Base-by-base conservation (phyloP, 2,329 filamentous ascomycete genomes). In the Diaporthe vexans region DNA sequence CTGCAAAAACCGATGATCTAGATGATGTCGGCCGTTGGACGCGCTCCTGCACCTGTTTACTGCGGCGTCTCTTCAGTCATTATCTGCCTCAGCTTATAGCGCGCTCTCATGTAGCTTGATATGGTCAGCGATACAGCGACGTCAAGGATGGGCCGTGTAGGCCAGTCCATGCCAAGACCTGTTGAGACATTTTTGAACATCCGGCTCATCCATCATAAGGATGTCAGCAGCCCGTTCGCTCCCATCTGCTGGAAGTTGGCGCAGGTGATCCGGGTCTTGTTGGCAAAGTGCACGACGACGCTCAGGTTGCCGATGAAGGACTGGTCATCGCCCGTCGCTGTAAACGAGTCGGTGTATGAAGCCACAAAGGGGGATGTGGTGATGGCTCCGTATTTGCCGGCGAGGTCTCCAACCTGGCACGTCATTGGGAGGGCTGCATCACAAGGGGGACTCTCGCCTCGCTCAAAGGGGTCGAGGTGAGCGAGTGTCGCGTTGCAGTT, bases 321-420 rank as follows among this genome's bases (percentile, higher is more conserved):
- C 48, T 69, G 84, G 11, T 85, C 85, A 51, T 86, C 81, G 40
- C 86, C 87, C 19, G 85, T 81, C 57, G 91, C 90, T 19, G 88
- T 83, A 79, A 87, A 94, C 21, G 83, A 81, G 79, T 94, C 92
- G 73, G 82, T 80, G 83, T 90, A 93, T 19, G 69, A 59, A 8
- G 63, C 37, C 21, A 40, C 17, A 19, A 68, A 74, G 59, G 82
- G 84, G 75, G 87, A 86, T 26, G 83, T 81, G 40, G 82, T 85
- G 78, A 94, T 89, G 75, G 87, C 86, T 75, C 93, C 93, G 79
- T 93, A 86, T 84, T 96, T 96, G 81, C 94, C 94, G 78, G 90
- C 89, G 73, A 95, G 86, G 81, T 96, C 94, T 77, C 94, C 94
- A 15, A 94, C 90, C 83, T 96, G 91, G 84, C 94, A 96, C 8